Evolutionary conservation across 2,329 filamentous ascomycete genomes (phyloP), one percentile per base, ranked within the genome.

Genomic region (Myriosclerotinia duriaeana): DNA sequence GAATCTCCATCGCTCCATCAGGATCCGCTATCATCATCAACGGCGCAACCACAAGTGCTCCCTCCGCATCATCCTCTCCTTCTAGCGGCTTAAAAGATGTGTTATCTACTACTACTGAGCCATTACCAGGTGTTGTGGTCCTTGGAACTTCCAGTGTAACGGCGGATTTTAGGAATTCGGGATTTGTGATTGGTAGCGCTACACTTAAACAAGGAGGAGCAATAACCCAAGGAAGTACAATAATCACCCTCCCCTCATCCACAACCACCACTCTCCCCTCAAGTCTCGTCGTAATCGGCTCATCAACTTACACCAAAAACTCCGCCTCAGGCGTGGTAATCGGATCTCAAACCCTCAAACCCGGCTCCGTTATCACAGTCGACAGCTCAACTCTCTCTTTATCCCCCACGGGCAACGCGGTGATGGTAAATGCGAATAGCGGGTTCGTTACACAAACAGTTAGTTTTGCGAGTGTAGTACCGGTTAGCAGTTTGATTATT

Each of bases 11-110:
- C 2, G 68, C 68, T 1, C 56, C 72, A 8, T 66, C 66, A 7
- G 70, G 70, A 40, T 62, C 64, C 14, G 70, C 68, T 4, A 66
- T 74, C 5, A 68, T 71, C 4, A 67, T 74, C 40, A 74, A 74
- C 46, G 62, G 61, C 8, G 67, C 55, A 8, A 68, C 63, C 3
- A 62, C 55, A n/a, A 65, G 69, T 7, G 20, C 67, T 17, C 40
- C 63, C 5, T 12, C 54, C 5, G 7, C 48, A 17, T 12, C 58
- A 15, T 17, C 55, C 11, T 8, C 48, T 11, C 14, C 46, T 12
- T 11, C 55, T 26, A 38, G 26, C 22, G 38, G 26, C 8, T 56
- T 12, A 11, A 61, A 30, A 44, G 46, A 22, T 20, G 26, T 50
- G 6, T 52, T 65, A n/a, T 53, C 65, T 11, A 64, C 69, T 2